Conservation (phyloP, 495 filamentous ascomycete genomes). For the Trichoderma erinaceum region DNA sequence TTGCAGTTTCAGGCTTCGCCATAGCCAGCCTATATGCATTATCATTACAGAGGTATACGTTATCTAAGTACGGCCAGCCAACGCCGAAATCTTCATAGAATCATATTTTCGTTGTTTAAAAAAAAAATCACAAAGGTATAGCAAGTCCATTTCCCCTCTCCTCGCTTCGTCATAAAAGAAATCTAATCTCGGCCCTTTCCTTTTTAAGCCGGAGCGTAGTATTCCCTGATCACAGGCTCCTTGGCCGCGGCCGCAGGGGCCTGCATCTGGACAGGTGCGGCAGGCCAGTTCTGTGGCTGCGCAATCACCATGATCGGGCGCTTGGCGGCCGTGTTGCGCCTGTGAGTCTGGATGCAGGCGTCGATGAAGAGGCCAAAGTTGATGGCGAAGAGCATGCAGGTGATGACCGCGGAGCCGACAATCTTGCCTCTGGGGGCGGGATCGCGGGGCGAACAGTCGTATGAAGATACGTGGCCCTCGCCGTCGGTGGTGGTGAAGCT, state of each 20-base stretch:
- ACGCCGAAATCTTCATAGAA: slow-evolving; percentile 4
- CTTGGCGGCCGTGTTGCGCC: slow-evolving; percentile 22
- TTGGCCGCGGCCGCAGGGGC: neutral
- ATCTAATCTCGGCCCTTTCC: neutral
- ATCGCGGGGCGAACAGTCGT: slow-evolving; percentile 3
- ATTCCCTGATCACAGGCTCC: neutral
- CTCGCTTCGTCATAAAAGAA: neutral
- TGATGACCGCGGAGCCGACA: slow-evolving; percentile 23
- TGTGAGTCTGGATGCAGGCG: slow-evolving; percentile 38
- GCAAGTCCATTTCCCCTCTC: neutral
- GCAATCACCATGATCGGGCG: slow-evolving; percentile 22
- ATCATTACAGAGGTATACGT: neutral
- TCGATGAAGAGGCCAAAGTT: slow-evolving; percentile 41
- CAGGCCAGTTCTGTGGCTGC: slow-evolving; percentile 10
- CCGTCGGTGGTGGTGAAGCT: slow-evolving; percentile 14
- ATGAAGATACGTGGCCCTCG: slow-evolving; percentile 2
- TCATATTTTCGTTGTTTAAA: neutral
- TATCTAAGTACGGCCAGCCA: neutral
- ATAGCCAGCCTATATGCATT: neutral
- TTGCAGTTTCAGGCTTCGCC: neutral
- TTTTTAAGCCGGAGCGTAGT: neutral
- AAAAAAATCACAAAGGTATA: neutral
- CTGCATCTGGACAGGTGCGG: neutral
- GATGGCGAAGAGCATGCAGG: slow-evolving; percentile 19
- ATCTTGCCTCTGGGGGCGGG: slow-evolving; percentile 14